Percentiles rank a stretch among this genome's conserved stretches.
Evolutionary conservation across 352 stramenopile genomes (phyloP).

Genomic region (Saprolegnia parasitica): DNA sequence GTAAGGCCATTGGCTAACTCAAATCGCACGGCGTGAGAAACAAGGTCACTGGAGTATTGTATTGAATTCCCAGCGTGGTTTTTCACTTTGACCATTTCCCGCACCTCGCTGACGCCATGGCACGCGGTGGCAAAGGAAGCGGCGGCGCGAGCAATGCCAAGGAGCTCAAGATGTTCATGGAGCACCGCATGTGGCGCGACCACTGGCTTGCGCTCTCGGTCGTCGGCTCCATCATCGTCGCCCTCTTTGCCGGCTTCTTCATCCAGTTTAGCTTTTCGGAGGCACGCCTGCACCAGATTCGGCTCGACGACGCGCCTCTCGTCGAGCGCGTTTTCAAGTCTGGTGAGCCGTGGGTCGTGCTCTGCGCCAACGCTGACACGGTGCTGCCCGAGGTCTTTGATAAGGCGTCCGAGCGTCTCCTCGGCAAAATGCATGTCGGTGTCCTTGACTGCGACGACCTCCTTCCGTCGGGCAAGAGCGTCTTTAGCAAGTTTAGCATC

Average conservation of each 20-base stretch:
- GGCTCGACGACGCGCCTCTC: conserved; percentile 47
- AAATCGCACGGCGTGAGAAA: neutral
- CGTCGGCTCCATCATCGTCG: conserved; percentile 46
- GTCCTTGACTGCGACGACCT: conserved; percentile 74
- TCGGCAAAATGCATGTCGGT: conserved; percentile 51
- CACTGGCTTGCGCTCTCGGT: conserved; percentile 48
- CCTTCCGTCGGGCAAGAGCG: conserved; percentile 47
- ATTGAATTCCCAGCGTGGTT: no score
- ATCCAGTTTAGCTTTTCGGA: conserved; percentile 61
- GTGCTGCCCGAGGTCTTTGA: conserved; percentile 67
- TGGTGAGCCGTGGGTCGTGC: conserved; percentile 74
- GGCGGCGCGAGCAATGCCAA: conserved; percentile 49
- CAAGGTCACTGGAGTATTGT: no score
- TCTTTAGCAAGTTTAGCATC: conserved; percentile 58
- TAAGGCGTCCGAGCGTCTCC: conserved; percentile 53
- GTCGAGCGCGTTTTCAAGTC: conserved; percentile 72
- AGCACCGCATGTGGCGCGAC: conserved; percentile 78
- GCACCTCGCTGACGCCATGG: neutral
- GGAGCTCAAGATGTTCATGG: conserved; percentile 78
- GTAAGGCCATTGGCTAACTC: neutral
- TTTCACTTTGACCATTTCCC: no score
- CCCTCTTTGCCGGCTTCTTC: conserved; percentile 56
- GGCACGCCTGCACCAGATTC: conserved; percentile 58
- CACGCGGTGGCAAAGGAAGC: conserved; percentile 10
- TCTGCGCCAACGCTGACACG: conserved; percentile 64